Conservation (phyloP, 169 alveolate genomes). For the Cryptosporidium ryanae region DNA sequence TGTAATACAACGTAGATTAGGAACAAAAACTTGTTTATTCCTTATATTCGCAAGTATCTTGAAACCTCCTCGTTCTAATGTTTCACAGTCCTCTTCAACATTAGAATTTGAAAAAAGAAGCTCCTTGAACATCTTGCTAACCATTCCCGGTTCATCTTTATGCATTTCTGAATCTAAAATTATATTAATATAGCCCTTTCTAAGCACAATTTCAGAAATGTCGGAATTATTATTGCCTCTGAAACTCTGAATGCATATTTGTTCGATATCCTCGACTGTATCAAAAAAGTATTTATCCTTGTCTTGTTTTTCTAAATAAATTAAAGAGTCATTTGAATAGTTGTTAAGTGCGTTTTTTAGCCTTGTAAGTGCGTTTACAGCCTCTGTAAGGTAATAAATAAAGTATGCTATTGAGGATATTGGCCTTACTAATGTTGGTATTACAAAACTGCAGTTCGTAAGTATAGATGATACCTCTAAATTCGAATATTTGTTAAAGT, state of each 20-base stretch:
- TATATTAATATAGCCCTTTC: slow-evolving; percentile 18
- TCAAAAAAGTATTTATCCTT: background rate
- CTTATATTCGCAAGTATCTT: background rate
- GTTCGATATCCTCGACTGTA: slow-evolving; percentile 4
- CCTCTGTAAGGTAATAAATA: slow-evolving; percentile 49
- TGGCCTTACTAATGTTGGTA: slow-evolving; percentile 49
- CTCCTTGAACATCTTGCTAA: background rate
- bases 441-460: slow-evolving; percentile 28
- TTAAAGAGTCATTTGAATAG: background rate
- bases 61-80: background rate
- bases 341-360: slow-evolving; percentile 4
- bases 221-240: background rate
- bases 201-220: background rate
- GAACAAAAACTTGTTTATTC: background rate
- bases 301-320: background rate
- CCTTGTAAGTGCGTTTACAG: slow-evolving; percentile 40
- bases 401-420: slow-evolving; percentile 54
- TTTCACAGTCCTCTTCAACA: background rate
- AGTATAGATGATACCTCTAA: slow-evolving; percentile 8
- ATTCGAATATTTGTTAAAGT: background rate
- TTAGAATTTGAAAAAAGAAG: background rate
- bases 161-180: background rate
- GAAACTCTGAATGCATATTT: background rate
- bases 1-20: background rate
- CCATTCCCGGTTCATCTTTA: background rate